Evolutionary conservation across 208 protist genomes (phyloP), one percentile per base, ranked within the genome.

Genomic region (Trypanosoma boissoni): DNA sequence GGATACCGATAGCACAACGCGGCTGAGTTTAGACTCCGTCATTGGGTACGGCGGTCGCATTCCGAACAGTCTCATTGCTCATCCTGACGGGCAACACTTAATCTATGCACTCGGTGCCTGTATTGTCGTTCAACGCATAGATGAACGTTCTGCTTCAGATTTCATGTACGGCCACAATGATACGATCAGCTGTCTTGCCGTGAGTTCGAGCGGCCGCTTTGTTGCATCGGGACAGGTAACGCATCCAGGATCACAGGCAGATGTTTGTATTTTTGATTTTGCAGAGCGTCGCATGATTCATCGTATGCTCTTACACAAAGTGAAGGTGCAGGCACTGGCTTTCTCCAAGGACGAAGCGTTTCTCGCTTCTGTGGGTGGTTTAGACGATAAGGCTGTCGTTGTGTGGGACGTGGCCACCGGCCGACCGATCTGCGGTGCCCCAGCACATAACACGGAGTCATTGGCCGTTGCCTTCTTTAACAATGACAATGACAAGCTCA

Each of bases 151-250:
- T n/a, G 64, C 74, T 51, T 88, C 91, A 20, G 77, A 96, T 39
- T 97, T 98, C 51, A 65, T 98, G 18, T 88, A 92, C 55, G 97
- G 97, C 7, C 95, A 98, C 83, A 96, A 91, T 43, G 90, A 97
- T 71, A 83, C 84, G 44, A 92, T 98, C 58, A 95, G 87, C 67
- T 98, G 94, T 68, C 61, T 98, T 27, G 73, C 92, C 1, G 80
- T 98, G 21, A 97, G 92, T 66, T 57, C 53, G 1, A 81, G 74
- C 20, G 97, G 97, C 21, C 80, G 88, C 46, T 98, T 94, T 64
- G 71, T 98, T 12, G 97, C 95, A 18, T 96, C 94, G 0, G 97
- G 97, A 0, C 93, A 98, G 76, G 68, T 91, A 37, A 97, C 94
- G 3, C 90, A 98, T 77, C 89, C 94, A 12, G 97, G 97, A 21